Conservation (phyloP, 139 green algal species). For the Tetraselmis chui region DNA sequence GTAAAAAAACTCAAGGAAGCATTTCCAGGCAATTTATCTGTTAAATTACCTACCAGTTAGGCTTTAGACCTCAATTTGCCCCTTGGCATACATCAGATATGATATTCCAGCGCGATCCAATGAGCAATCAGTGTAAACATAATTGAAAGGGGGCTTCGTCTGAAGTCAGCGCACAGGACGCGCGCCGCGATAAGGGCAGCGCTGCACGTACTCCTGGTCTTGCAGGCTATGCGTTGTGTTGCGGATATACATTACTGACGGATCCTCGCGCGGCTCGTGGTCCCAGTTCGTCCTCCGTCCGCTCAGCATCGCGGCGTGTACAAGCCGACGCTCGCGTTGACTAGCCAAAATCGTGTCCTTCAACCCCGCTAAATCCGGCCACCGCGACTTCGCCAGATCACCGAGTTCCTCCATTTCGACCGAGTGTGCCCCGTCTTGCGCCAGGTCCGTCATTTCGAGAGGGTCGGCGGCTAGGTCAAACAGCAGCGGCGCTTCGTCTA, state of each 20-base stretch:
- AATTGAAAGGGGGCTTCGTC: too few species aligned
- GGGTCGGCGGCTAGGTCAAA: neutral
- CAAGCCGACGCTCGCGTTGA: neutral
- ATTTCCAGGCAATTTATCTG: too few species aligned
- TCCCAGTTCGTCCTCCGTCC: neutral
- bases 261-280: neutral
- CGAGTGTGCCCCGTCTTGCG: neutral
- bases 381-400: neutral
- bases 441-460: neutral
- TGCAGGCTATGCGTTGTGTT: neutral
- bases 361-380: neutral
- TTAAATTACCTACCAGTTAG: too few species aligned
- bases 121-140: too few species aligned
- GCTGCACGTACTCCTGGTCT: neutral
- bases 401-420: neutral
- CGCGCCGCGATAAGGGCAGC: neutral
- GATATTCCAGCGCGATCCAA: too few species aligned
- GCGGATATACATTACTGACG: neutral
- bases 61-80: too few species aligned
- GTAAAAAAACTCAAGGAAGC: too few species aligned
- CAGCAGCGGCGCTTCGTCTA: neutral
- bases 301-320: neutral
- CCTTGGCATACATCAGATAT: too few species aligned
- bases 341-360: neutral
- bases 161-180: too few species aligned